Conservation (phyloP, 2,329 filamentous ascomycete species). For the Trichoderma sp. region DNA sequence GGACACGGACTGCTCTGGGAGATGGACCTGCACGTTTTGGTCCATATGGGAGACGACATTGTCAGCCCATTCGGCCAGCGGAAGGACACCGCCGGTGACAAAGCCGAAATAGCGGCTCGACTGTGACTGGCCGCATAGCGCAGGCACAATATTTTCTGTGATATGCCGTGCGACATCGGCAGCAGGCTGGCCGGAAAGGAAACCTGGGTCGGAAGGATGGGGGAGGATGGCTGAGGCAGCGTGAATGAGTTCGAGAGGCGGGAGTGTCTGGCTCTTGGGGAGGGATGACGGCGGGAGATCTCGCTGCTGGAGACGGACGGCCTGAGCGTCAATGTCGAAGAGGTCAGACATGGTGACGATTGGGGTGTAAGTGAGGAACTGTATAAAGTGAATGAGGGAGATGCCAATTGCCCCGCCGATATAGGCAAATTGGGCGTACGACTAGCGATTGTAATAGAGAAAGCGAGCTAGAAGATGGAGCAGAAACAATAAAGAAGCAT, state of each 20-base stretch:
- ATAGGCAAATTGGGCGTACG: neutral
- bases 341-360: slow-evolving; percentile 28
- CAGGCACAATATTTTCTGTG: slow-evolving; percentile 49
- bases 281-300: slow-evolving; percentile 19
- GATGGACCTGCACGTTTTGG: slow-evolving; percentile 81
- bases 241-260: slow-evolving; percentile 34
- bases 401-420: neutral
- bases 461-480: neutral
- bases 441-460: neutral
- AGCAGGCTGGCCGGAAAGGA: slow-evolving; percentile 33
- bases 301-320: slow-evolving; percentile 27
- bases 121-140: slow-evolving; percentile 64
- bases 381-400: neutral
- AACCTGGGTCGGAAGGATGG: slow-evolving; percentile 27
- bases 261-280: slow-evolving; percentile 34
- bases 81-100: slow-evolving; percentile 77
- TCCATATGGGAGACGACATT: slow-evolving; percentile 78
- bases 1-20: slow-evolving; percentile 70
- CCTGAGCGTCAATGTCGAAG: slow-evolving; percentile 28
- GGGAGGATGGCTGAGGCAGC: slow-evolving; percentile 43
- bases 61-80: slow-evolving; percentile 78
- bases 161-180: slow-evolving; percentile 43
- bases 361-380: neutral
- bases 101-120: slow-evolving; percentile 81
- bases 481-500: neutral